Conservation (phyloP, 2,329 filamentous ascomycete species). For the Colletotrichum noveboracense region DNA sequence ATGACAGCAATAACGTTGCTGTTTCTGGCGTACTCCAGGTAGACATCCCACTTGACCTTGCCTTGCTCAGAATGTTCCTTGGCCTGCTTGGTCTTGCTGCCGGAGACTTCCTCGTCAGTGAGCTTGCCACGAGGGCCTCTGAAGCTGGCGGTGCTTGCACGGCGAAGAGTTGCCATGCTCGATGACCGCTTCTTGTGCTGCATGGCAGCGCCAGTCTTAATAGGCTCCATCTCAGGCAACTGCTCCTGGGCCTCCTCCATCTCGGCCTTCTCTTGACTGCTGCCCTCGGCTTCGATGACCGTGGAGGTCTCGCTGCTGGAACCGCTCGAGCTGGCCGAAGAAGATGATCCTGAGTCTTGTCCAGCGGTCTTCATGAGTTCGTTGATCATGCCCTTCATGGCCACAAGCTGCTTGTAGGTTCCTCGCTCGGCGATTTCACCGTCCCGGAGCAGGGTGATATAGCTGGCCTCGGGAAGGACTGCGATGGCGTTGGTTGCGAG, state of each 20-base stretch:
- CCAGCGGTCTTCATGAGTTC: constrained; percentile 82
- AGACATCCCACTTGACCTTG: constrained; percentile 97
- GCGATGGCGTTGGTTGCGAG: constrained; percentile 95
- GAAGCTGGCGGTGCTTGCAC: constrained; percentile 92
- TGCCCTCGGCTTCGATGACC: constrained; percentile 55
- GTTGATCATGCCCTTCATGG: constrained; percentile 90
- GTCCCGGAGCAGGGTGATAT: constrained; percentile 83
- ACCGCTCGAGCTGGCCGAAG: constrained; percentile 51
- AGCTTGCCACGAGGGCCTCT: constrained; percentile 84
- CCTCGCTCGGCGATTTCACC: constrained; percentile 86
- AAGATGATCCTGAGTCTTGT: constrained; percentile 42
- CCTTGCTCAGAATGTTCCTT: constrained; percentile 94
- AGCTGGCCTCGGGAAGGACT: constrained; percentile 87
- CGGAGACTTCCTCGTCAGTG: constrained; percentile 80
- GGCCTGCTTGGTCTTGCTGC: constrained; percentile 78
- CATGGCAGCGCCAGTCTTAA: constrained; percentile 59
- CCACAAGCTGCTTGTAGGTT: constrained; percentile 88
- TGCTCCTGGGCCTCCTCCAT: constrained; percentile 81
- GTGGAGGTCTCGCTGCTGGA: constrained; percentile 62
- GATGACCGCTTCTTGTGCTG: constrained; percentile 63
- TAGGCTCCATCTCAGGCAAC: constrained; percentile 76
- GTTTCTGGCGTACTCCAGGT: constrained; percentile 91
- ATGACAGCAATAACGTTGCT: constrained; percentile 86
- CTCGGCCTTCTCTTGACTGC: constrained; percentile 64
- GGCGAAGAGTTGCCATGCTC: constrained; percentile 82